Evolutionary conservation across 2,329 filamentous ascomycete genomes (phyloP).

Genomic region (Meredithiella fracta): DNA sequence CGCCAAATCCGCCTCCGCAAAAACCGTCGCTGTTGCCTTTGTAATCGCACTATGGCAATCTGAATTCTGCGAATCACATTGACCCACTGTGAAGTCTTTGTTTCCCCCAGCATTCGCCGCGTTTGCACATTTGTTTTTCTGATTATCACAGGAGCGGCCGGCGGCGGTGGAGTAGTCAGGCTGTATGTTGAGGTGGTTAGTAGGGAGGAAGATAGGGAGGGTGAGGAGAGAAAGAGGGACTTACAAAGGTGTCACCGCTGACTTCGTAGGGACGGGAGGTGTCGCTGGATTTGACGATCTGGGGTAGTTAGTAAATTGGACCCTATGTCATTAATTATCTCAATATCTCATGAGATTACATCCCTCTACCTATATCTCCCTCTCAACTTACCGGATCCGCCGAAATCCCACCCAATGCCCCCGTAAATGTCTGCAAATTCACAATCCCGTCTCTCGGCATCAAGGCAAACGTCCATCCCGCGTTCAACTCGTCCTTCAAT

Average conservation of each 20-base stretch:
- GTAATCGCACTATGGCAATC: constrained; percentile 23
- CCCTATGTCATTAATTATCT: too few relatives aligned
- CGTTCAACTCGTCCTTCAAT: constrained; percentile 21
- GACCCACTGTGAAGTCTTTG: constrained; percentile 23
- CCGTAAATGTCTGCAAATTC: constrained; percentile 28
- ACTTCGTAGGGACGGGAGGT: constrained; percentile 27
- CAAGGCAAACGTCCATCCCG: constrained; percentile 23
- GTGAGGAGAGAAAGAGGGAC: constrained; percentile 14
- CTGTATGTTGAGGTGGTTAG: constrained; percentile 17
- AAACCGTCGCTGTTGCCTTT: constrained; percentile 15
- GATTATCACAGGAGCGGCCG: constrained; percentile 30
- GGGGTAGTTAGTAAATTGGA: neutral
- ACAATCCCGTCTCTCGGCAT: constrained; percentile 20
- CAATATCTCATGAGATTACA: too few relatives aligned
- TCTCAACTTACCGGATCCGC: constrained; percentile 17
- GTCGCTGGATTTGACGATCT: constrained; percentile 28
- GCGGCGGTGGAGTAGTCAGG: constrained; percentile 27
- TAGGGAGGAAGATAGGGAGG: neutral
- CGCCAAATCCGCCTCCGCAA: constrained; percentile 15
- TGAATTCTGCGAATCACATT: constrained; percentile 29
- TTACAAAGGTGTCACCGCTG: constrained; percentile 29
- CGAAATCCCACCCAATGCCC: constrained; percentile 24
- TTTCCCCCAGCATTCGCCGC: constrained; percentile 23
- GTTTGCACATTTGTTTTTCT: constrained; percentile 32
- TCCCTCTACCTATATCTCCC: neutral